Percentiles rank a stretch among this genome's conserved stretches.
phyloP scores from a whole-genome alignment of 2,329 filamentous ascomycete species.

The Cryphonectria parasitica region DNA sequence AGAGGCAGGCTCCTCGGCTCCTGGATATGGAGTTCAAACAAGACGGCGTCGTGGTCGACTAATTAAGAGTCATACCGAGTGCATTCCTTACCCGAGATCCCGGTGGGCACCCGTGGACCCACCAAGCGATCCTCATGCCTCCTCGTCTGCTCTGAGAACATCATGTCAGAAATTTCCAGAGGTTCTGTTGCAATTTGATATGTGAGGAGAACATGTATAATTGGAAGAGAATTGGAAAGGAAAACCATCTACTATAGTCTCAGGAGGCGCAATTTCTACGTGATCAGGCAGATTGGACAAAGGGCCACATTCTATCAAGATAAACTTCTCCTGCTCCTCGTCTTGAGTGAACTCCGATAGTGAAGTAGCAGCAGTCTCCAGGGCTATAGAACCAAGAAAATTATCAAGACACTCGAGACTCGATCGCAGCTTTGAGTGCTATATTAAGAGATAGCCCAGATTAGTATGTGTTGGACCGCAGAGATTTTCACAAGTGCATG shows the following conservation, averaged over 20 bases:
- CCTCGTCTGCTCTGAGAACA: too few species aligned
- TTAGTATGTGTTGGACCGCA: slow-evolving; percentile 32
- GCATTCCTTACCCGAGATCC: neutral
- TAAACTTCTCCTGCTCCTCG: neutral
- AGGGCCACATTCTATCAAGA: neutral
- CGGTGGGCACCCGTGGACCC: neutral
- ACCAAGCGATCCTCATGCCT: neutral
- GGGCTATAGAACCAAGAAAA: neutral
- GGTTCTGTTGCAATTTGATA: neutral
- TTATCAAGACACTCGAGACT: slow-evolving; percentile 32
- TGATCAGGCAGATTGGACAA: neutral
- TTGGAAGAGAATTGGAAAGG: too few species aligned
- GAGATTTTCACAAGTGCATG: neutral
- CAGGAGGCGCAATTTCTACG: neutral
- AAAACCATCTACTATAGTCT: neutral
- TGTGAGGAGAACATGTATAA: neutral
- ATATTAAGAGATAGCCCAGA: slow-evolving; percentile 8
- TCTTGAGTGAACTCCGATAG: slow-evolving; percentile 1
- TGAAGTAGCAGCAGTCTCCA: neutral
- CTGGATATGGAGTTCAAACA: neutral
- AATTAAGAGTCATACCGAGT: neutral
- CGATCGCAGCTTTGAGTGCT: slow-evolving; percentile 49
- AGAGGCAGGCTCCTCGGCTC: neutral
- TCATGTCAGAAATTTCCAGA: neutral
- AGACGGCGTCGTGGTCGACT: neutral